Conservation (phyloP, 441 rosid species). For the Populus hybrid region DNA sequence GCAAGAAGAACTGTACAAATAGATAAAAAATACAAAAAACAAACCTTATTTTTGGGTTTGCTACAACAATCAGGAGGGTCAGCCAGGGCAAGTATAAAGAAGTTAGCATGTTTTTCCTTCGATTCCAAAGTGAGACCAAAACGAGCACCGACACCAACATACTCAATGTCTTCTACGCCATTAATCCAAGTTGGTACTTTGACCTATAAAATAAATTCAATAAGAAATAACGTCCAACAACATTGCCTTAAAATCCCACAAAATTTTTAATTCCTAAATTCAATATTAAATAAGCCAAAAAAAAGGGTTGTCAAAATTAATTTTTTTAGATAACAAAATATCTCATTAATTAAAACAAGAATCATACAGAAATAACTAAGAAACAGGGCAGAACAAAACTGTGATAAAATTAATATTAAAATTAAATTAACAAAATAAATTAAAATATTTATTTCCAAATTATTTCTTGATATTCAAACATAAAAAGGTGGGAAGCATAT, state of each 20-base stretch:
- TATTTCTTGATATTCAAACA: background rate
- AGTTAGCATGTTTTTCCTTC: conserved; percentile 88
- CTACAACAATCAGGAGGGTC: conserved; percentile 88
- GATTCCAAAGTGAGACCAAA: conserved; percentile 81
- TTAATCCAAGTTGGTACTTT: conserved; percentile 95
- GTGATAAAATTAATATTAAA: background rate
- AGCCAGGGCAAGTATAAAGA: conserved; percentile 61
- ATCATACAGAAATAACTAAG: background rate
- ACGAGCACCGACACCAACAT: conserved; percentile 98
- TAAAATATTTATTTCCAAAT: background rate
- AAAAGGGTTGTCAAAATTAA: background rate
- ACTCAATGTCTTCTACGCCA: conserved; percentile 71
- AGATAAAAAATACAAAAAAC: background rate
- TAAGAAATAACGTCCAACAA: conserved; percentile 2
- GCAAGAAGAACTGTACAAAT: background rate
- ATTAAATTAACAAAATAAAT: background rate
- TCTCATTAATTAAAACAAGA: background rate
- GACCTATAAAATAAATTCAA: conserved; percentile 43
- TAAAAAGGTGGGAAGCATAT: background rate
- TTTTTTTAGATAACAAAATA: background rate
- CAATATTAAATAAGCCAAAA: background rate
- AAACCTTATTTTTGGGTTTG: conserved; percentile 67
- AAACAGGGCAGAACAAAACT: background rate
- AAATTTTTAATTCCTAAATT: background rate
- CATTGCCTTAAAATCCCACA: background rate